Conservation (phyloP, 2,329 filamentous ascomycete species). For the Dactylonectria macrodidyma region DNA sequence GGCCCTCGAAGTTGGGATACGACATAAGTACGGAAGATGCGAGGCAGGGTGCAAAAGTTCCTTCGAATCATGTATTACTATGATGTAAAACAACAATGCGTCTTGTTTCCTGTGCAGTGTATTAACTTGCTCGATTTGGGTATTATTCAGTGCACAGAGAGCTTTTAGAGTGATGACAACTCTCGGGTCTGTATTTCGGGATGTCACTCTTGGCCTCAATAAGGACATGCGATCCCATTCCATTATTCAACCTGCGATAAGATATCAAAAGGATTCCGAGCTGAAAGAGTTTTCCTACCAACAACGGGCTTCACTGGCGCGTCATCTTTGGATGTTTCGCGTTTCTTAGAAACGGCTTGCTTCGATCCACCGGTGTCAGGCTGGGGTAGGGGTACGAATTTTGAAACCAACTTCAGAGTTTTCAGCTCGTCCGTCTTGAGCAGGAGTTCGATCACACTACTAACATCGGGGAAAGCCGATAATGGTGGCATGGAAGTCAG, state of each 20-base stretch:
- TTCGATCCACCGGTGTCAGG: conserved; percentile 6
- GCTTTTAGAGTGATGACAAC: neutral
- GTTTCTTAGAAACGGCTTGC: conserved; percentile 26
- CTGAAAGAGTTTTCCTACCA: conserved; percentile 16
- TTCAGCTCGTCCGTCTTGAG: conserved; percentile 23
- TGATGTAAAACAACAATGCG: neutral
- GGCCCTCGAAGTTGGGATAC: neutral
- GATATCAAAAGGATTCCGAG: conserved; percentile 46
- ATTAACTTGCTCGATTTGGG: neutral
- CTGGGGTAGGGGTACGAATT: conserved; percentile 37
- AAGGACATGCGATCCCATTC: neutral
- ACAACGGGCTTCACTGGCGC: neutral
- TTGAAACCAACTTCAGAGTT: conserved; percentile 32
- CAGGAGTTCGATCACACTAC: conserved; percentile 39
- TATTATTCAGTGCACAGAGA: neutral
- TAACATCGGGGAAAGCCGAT: conserved; percentile 43
- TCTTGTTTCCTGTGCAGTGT: neutral
- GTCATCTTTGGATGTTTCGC: conserved; percentile 26
- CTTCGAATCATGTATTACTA: conserved; percentile 16
- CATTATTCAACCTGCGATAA: conserved; percentile 36
- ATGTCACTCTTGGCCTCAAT: neutral
- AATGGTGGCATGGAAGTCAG: conserved; percentile 48
- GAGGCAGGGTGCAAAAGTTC: neutral
- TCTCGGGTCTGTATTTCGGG: neutral
- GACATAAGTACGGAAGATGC: neutral